phyloP scores from a whole-genome alignment of 2,329 filamentous ascomycete species.

The Amphichorda felina region DNA sequence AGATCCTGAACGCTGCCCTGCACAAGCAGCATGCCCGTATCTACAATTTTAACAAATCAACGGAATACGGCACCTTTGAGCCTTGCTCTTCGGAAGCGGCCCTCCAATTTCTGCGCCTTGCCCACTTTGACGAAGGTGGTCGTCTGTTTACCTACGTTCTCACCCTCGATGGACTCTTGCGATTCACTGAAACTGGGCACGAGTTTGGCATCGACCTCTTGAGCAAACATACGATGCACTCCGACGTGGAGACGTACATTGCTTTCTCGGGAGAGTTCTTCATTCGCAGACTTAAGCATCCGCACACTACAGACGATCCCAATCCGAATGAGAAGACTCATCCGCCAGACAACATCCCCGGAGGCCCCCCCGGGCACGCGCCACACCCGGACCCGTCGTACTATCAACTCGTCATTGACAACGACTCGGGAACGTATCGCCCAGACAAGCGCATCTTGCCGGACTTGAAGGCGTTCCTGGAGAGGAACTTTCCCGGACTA shows the following conservation, averaged over 20 bases:
- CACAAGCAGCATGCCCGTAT: conserved; percentile 84
- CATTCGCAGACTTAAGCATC: conserved; percentile 53
- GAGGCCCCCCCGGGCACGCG: conserved; percentile 29
- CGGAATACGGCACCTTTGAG: conserved; percentile 58
- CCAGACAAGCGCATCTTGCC: conserved; percentile 71
- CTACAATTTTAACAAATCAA: conserved; percentile 76
- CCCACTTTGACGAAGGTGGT: conserved; percentile 75
- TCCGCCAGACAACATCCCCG: conserved; percentile 26
- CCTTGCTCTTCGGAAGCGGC: conserved; percentile 60
- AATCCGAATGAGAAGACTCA: conserved; percentile 36
- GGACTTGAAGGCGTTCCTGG: conserved; percentile 56
- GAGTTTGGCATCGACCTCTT: conserved; percentile 91
- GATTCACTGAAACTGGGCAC: conserved; percentile 91
- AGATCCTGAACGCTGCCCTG: conserved; percentile 69
- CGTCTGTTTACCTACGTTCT: conserved; percentile 88
- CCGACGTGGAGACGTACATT: conserved; percentile 81
- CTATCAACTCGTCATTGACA: conserved; percentile 89
- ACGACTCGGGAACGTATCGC: conserved; percentile 87
- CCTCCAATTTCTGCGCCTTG: conserved; percentile 72
- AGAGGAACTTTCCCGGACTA: conserved; percentile 64
- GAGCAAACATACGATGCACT: conserved; percentile 96
- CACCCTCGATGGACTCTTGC: conserved; percentile 73
- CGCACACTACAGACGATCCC: conserved; percentile 25
- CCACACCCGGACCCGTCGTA: conserved; percentile 36
- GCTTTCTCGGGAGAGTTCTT: conserved; percentile 93